These are phyloP conservation scores for Ophiostoma sp. DNA, from an alignment of 2,329 filamentous ascomycete genomes.

Conservation along the genomic window DNA sequence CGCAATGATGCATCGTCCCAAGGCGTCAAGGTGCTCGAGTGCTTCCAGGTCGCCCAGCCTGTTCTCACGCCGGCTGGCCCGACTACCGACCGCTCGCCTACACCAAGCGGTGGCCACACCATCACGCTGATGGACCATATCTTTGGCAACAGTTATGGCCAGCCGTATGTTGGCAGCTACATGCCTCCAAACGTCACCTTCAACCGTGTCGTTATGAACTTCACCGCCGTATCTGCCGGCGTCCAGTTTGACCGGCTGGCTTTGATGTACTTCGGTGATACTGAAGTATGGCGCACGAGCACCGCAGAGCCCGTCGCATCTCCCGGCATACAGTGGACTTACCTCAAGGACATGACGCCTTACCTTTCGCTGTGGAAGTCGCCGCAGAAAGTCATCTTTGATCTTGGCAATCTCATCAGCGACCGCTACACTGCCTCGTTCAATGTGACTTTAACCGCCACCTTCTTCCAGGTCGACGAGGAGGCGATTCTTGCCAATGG, in stretches of 20 bases:
- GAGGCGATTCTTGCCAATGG: conserved; percentile 31
- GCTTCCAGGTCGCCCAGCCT: conserved; percentile 65
- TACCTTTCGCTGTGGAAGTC: conserved; percentile 64
- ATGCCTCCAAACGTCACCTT: conserved; percentile 64
- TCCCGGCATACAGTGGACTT: conserved; percentile 68
- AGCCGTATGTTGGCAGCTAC: conserved; percentile 65
- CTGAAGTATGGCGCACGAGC: conserved; percentile 76
- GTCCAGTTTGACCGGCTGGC: conserved; percentile 73
- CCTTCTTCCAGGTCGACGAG: conserved; percentile 54
- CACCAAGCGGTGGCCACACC: conserved; percentile 38
- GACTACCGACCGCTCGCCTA: conserved; percentile 28
- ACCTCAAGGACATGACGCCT: conserved; percentile 71
- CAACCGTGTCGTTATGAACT: conserved; percentile 68
- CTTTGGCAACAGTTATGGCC: conserved; percentile 68
- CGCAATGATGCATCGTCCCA: not conserved
- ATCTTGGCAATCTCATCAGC: conserved; percentile 68
- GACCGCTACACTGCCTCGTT: conserved; percentile 66
- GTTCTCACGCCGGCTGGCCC: conserved; percentile 49
- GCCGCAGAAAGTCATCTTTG: conserved; percentile 71
- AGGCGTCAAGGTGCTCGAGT: conserved; percentile 45
- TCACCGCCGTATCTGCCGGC: conserved; percentile 66
- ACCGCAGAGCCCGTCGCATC: conserved; percentile 67
- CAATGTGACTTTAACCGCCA: conserved; percentile 68
- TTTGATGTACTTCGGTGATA: conserved; percentile 69
- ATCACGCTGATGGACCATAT: conserved; percentile 63